Evolutionary conservation across 257 asterid species (phyloP), one percentile per base, ranked within the genome.

Genomic region (Ajuga chamaepitys): DNA sequence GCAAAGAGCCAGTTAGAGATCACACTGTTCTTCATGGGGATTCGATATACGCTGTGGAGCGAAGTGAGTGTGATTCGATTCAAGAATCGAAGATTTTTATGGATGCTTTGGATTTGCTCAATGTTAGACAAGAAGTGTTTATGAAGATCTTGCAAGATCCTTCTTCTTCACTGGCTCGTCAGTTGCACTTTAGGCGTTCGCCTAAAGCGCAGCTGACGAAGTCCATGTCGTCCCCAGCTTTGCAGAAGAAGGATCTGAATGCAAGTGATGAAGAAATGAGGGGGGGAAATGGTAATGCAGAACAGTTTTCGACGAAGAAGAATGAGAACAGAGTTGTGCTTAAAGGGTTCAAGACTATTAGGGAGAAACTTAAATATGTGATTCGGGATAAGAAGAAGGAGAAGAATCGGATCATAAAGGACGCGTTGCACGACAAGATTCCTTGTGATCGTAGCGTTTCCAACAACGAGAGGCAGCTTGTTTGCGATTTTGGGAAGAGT

Each of bases 101-200:
- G 76, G 86, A 87, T 70, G 97, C 97, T 2, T 51, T 89, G 40
- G 95, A 84, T 67, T 78, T 87, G 44, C 87, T 93, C 24, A 66
- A 89, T 65, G 67, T 89, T 70, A 84, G 95, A 74, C 72, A 84
- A 62, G 99, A 93, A 77, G 72, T 93, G 34, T 87, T 92, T 82
- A 9, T 84, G 78, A 83, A 84, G 48, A 85, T 87, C 58, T 46
- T 93, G 58, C 81, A 76, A 40, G 95, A 89, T 59, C 96, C 97
- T 1, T 71, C 53, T 66, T 80, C 88, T 18, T 84, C 86, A 0
- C 71, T 81, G 9, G 81, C 79, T 34, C 72, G 72, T 40, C 89
- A 82, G 58, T 22, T 84, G 20, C 96, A 85, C 2, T 52, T 58
- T n/a, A 78, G 82, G 66, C 79, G 57, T 5, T 62, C 70, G 4